These are phyloP conservation scores for Sugiyamaella qingdaonensis DNA, from an alignment of 805 yeast species.

Conservation along the genomic window DNA sequence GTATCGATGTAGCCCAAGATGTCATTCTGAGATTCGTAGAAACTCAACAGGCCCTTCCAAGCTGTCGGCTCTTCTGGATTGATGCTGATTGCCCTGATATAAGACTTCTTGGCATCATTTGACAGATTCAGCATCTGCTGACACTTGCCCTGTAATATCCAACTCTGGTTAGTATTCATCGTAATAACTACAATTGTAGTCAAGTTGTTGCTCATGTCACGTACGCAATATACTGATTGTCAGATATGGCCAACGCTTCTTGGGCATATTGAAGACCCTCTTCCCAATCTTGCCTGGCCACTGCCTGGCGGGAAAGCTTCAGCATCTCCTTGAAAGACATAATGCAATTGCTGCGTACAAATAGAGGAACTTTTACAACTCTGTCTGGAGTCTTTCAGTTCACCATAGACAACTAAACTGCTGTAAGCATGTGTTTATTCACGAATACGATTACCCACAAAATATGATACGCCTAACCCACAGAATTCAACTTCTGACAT, in stretches of 20 bases:
- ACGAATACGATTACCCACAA: no score
- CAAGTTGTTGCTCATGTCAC: slow-evolving; percentile 29
- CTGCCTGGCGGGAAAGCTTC: slow-evolving; percentile 26
- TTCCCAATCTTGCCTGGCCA: slow-evolving; percentile 52
- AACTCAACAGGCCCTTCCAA: slow-evolving; percentile 70
- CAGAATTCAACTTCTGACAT: no score
- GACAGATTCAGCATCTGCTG: slow-evolving; percentile 41
- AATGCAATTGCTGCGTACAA: neutral
- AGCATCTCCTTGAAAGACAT: slow-evolving; percentile 17
- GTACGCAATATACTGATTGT: slow-evolving; percentile 57
- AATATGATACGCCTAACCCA: no score
- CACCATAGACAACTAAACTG: no score
- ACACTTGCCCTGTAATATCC: slow-evolving; percentile 63
- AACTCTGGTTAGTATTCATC: slow-evolving; percentile 11
- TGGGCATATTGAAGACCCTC: slow-evolving; percentile 54
- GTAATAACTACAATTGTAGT: neutral
- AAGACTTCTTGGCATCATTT: slow-evolving; percentile 46
- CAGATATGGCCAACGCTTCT: slow-evolving; percentile 54
- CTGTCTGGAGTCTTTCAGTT: no score
- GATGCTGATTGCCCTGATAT: slow-evolving; percentile 43
- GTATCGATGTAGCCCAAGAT: slow-evolving; percentile 21
- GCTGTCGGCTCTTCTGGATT: slow-evolving; percentile 48
- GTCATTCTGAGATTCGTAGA: slow-evolving; percentile 23
- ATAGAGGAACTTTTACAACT: neutral
- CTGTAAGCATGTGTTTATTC: no score